Evolutionary conservation across 257 asterid species (phyloP), one percentile per base, ranked within the genome.

Genomic region (Ocimum tenuiflorum): DNA sequence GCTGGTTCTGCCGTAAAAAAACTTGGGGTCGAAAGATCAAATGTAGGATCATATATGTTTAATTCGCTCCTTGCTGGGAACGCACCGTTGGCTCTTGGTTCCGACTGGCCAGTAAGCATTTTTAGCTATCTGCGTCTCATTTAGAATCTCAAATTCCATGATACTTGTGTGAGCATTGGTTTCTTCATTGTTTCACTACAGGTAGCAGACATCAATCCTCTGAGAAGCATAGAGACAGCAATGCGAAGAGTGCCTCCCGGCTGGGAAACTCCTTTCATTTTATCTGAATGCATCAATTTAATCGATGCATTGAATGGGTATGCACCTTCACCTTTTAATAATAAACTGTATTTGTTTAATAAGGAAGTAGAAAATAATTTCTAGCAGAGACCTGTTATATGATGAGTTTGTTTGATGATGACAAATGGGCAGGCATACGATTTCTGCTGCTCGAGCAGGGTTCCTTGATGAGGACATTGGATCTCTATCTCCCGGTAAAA

Each of bases 21-120:
- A 70, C 91, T 92, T 64, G 99, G 99, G 70, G 19, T 57, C 23
- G 81, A 80, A 75, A 87, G 99, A 78, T 94, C 96, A 12, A 51
- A 79, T 33, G 69, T 76, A 35, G 96, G 94, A 54, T 86, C 99
- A 23, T 92, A 86, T 75, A 74, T 85, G 53, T 89, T 89, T 78
- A 75, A 67, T 56, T 86, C 97, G 8, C 81, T 92, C 71, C 87
- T 85, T 59, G 72, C 81, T 33, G 78, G 88, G 51, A 67, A 81
- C 38, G 88, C 88, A 0, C 85, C 56, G 64, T 75, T 92, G 76
- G 97, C 89, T 50, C 89, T 92, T 46, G 99, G 99, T 67, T 92
- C 99, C 50, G 99, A 89, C 78, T 92, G 99, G 99, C 99, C 99
- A 12, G 98, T 89, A 89, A 46, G 63, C 56, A 38, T 45, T 19